These are phyloP conservation scores for Phytophthora tentaculata DNA, from an alignment of 352 stramenopile species.

Conservation along the genomic window DNA sequence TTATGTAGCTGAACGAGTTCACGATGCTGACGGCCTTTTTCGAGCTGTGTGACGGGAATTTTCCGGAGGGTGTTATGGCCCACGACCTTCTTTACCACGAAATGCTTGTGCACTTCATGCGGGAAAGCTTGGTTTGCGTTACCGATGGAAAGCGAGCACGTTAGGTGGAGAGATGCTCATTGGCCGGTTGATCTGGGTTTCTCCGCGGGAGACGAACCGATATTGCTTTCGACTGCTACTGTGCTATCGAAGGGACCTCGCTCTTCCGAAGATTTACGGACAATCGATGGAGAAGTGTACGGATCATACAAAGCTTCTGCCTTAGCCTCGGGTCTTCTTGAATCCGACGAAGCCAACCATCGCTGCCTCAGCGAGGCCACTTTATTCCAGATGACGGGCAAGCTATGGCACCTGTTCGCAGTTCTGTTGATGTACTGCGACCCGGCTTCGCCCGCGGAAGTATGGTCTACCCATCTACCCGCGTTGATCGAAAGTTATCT, in stretches of 20 bases:
- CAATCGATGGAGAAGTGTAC: not conserved
- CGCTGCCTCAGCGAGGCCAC: too few species aligned
- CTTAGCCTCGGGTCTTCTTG: not conserved
- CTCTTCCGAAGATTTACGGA: constrained; percentile 3
- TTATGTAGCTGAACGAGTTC: not conserved
- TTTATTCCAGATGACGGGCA: constrained; percentile 6
- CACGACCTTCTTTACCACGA: constrained; percentile 9
- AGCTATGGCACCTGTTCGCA: constrained; percentile 10
- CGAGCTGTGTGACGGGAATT: too few species aligned
- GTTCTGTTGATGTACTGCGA: constrained; percentile 13
- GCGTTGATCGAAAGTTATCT: too few species aligned
- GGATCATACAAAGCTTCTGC: not conserved
- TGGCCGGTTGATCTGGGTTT: constrained; percentile 10
- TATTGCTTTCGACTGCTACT: constrained; percentile 8
- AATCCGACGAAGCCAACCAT: constrained; percentile 11
- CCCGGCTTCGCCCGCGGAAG: not conserved
- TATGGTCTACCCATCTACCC: too few species aligned
- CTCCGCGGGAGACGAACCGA: not conserved
- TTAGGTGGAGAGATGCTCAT: constrained; percentile 1
- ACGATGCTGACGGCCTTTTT: constrained; percentile 1
- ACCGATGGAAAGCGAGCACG: not conserved
- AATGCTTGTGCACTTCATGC: not conserved
- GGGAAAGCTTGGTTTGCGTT: not conserved
- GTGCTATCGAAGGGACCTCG: not conserved
- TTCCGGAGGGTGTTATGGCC: not conserved